Evolutionary conservation across 2,329 filamentous ascomycete genomes (phyloP).

Genomic region (Sclerotinia trifoliorum): DNA sequence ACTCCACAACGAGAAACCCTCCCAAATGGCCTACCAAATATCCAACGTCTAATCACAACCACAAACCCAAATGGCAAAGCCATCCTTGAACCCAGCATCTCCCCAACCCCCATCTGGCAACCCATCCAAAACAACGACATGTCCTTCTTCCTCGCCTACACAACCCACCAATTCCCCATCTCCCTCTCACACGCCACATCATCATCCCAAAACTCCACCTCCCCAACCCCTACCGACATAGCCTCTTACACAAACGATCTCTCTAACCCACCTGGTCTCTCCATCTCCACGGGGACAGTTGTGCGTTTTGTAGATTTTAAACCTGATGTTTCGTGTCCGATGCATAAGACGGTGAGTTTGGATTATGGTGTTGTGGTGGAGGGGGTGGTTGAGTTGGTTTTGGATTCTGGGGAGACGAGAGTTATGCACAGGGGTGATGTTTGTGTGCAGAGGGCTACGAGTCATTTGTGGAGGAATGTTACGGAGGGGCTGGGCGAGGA

Average conservation of each 20-base stretch:
- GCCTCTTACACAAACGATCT: slow-evolving; percentile 27
- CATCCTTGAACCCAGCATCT: slow-evolving; percentile 27
- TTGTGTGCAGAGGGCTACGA: slow-evolving; percentile 47
- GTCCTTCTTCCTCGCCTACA: slow-evolving; percentile 34
- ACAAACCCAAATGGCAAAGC: slow-evolving; percentile 30
- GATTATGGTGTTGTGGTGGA: slow-evolving; percentile 46
- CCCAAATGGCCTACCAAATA: slow-evolving; percentile 29
- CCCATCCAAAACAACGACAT: slow-evolving; percentile 26
- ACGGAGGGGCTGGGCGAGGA: slow-evolving; percentile 31
- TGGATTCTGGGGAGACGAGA: slow-evolving; percentile 46
- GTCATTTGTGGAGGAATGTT: slow-evolving; percentile 45
- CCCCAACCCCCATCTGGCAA: slow-evolving; percentile 25
- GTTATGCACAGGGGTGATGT: slow-evolving; percentile 44
- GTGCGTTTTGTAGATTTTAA: slow-evolving; percentile 34
- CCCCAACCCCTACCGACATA: slow-evolving; percentile 25
- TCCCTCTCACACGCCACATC: slow-evolving; percentile 13
- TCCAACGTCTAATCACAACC: slow-evolving; percentile 34
- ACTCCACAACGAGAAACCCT: slow-evolving; percentile 8
- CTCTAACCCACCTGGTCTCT: slow-evolving; percentile 30
- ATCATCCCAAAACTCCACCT: slow-evolving; percentile 8
- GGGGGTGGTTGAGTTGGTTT: slow-evolving; percentile 44
- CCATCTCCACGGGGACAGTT: slow-evolving; percentile 30
- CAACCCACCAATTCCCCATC: slow-evolving; percentile 30
- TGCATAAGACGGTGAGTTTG: slow-evolving; percentile 46
- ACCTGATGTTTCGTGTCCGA: slow-evolving; percentile 36